Evolutionary conservation across 2,329 filamentous ascomycete genomes (phyloP).

Genomic region (Neobulgaria alba): DNA sequence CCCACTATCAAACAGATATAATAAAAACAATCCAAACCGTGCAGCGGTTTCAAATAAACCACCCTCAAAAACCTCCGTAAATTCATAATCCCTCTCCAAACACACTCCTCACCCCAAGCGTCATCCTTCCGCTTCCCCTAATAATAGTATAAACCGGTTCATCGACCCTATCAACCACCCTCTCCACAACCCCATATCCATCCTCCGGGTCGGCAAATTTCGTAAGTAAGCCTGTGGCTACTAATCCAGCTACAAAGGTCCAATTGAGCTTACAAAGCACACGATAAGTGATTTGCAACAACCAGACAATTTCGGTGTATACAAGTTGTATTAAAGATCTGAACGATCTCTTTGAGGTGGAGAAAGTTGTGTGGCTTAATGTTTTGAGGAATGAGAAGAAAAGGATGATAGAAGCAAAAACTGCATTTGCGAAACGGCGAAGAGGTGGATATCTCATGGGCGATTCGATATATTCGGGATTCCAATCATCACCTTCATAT

Average conservation of each 20-base stretch:
- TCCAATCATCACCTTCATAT: too few relatives aligned
- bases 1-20: too few relatives aligned
- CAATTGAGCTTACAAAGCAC: not conserved
- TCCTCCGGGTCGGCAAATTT: not conserved
- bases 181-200: not conserved
- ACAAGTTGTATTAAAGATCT: too few relatives aligned
- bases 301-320: not conserved
- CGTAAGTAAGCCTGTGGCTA: not conserved
- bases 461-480: too few relatives aligned
- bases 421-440: not conserved
- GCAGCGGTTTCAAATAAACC: too few relatives aligned
- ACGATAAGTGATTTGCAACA: not conserved
- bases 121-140: not conserved
- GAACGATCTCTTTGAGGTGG: too few relatives aligned
- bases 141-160: not conserved
- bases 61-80: too few relatives aligned
- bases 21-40: too few relatives aligned
- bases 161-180: not conserved
- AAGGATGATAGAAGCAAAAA: not conserved
- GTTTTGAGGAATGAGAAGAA: not conserved
- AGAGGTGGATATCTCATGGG: not conserved
- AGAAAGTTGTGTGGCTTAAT: not conserved
- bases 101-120: not conserved
- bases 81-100: too few relatives aligned
- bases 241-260: not conserved